Evolutionary conservation across 192 early-diverging fungal genomes (phyloP).

Genomic region (Coemansia sp.): DNA sequence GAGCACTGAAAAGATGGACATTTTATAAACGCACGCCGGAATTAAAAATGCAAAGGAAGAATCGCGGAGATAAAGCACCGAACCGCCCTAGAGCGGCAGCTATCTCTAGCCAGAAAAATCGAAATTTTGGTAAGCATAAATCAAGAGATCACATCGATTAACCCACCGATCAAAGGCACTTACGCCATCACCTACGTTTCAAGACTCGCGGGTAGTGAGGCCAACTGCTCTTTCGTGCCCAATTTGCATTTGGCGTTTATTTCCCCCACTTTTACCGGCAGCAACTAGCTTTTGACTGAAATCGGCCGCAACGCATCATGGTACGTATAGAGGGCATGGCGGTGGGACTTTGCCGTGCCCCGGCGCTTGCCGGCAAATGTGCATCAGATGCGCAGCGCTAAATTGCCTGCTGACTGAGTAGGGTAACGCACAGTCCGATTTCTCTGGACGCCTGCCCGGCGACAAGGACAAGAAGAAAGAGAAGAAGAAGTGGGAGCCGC

Average conservation of each 20-base stretch:
- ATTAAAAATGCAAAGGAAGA: not conserved
- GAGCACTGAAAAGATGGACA: conserved; percentile 49
- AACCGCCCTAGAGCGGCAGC: no score
- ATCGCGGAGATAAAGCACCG: not conserved
- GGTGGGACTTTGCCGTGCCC: no score
- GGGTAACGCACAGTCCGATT: conserved; percentile 83
- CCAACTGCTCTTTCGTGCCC: no score
- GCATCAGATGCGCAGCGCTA: no score
- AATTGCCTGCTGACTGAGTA: conserved; percentile 25
- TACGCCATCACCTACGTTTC: no score
- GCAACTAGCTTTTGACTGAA: not conserved
- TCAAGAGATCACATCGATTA: no score
- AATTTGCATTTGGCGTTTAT: not conserved
- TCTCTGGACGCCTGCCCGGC: conserved; percentile 58
- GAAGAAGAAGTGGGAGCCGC: conserved; percentile 99
- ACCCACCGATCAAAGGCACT: no score
- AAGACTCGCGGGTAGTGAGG: no score
- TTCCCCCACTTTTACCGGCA: not conserved
- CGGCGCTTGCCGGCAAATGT: no score
- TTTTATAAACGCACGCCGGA: conserved; percentile 8
- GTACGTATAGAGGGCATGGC: not conserved
- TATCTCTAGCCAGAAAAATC: not conserved
- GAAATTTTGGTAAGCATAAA: no score
- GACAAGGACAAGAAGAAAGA: conserved; percentile 71
- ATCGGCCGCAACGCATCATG: not conserved